Evolutionary conservation across 2,329 filamentous ascomycete genomes (phyloP), one percentile per base, ranked within the genome.

Genomic region (Byssochlamys sp.): DNA sequence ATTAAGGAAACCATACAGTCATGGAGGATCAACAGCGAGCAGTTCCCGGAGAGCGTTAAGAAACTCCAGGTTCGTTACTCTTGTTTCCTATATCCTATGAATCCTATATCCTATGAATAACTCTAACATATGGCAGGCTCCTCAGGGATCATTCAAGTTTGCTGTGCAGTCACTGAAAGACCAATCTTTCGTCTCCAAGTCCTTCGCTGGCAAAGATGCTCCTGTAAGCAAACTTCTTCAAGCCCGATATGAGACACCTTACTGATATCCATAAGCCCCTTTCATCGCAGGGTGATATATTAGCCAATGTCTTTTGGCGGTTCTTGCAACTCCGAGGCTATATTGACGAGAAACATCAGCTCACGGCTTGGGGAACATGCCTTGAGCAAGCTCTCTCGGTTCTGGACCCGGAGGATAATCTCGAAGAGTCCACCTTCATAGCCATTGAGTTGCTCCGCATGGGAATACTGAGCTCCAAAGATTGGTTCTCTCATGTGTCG

Each of bases 291-390:
- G 81, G 87, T 14, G 88, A 94, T 66, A 81, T 92, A 56, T 76
- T 82, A 26, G 77, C 90, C 19, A 89, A 96, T 65, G 84, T 87
- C 5, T 81, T 92, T 58, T 96, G 90, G 88, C 84, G 91, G 57
- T 94, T 96, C 73, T 80, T 99, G 25, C 90, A 96, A 68, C 80
- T 97, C 53, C 85, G 91, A 59, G 91, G 87, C 26, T 99, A 96
- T 67, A 80, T 95, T 52, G 84, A 94, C 64, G 79, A 83, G 53
- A 81, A 83, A 59, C 92, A 97, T 72, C 83, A 86, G 59, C 80
- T 96, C 60, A 96, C 91, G 7, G 75, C 78, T 7, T 96, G 91
- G 90, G 94, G 92, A 14, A 84, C 86, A 65, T 89, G 89, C 24
- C 78, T 97, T 45, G 84, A 85, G 29, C 82, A 83, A 29, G 86